These are phyloP conservation scores for Monosporascus cannonballus DNA, from an alignment of 2,329 filamentous ascomycete genomes.

Conservation along the genomic window DNA sequence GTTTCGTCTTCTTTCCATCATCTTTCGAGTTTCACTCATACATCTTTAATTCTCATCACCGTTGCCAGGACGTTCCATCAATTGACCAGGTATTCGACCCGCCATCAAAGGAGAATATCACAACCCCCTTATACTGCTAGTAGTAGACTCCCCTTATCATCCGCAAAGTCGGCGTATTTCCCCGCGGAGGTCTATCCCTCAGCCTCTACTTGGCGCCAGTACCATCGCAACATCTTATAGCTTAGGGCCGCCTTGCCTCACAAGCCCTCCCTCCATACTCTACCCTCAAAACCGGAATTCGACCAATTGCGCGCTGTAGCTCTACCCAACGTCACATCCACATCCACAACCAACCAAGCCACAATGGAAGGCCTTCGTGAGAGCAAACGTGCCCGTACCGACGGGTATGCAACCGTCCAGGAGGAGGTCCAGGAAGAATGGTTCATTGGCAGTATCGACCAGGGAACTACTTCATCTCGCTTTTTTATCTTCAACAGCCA, in stretches of 20 bases:
- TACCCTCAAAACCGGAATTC: conserved; percentile 5
- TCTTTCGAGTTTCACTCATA: not conserved
- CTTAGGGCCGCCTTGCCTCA: conserved; percentile 20
- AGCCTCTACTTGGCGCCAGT: conserved; percentile 8
- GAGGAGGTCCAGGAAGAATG: conserved; percentile 34
- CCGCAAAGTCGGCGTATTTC: not conserved
- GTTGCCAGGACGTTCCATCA: not conserved
- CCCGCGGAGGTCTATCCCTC: conserved; percentile 1
- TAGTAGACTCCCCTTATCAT: not conserved
- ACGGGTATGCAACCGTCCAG: conserved; percentile 3
- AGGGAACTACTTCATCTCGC: conserved; percentile 82
- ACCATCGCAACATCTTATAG: conserved; percentile 14
- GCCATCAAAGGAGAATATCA: not conserved
- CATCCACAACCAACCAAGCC: conserved; percentile 8
- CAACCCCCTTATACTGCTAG: not conserved
- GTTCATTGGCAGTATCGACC: conserved; percentile 85
- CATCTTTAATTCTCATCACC: not conserved
- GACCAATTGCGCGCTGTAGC: not conserved
- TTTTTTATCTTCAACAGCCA: conserved; percentile 84
- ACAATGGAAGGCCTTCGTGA: conserved; percentile 20
- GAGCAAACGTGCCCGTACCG: conserved; percentile 15
- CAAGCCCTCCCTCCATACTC: conserved; percentile 5
- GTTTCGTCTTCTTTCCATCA: not conserved
- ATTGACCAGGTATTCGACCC: not conserved
- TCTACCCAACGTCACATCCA: conserved; percentile 2